These are phyloP conservation scores for Lactarius sp. DNA, from an alignment of 768 basidiomycete species.

Conservation along the genomic window DNA sequence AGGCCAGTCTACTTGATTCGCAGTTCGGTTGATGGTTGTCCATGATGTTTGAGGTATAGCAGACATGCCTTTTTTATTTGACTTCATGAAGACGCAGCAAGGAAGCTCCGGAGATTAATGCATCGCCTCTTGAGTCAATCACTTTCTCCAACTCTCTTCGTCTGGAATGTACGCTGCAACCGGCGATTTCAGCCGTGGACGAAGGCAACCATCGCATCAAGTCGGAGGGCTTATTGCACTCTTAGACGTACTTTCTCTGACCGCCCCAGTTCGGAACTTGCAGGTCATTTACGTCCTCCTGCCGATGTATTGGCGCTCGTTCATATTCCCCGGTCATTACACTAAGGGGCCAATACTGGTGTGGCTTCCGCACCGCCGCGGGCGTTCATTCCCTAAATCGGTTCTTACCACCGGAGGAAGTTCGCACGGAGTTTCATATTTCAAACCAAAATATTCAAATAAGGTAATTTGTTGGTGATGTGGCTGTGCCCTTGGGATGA, in stretches of 20 bases:
- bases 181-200: slow-evolving; percentile 4
- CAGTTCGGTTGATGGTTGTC: neutral
- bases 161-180: neutral
- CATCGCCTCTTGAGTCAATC: neutral
- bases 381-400: slow-evolving; percentile 9
- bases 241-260: neutral
- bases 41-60: neutral
- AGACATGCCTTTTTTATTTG: neutral
- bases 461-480: slow-evolving; percentile 5
- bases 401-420: slow-evolving; percentile 12
- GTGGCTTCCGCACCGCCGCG: neutral
- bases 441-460: neutral
- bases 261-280: neutral
- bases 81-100: neutral
- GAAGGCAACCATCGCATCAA: neutral
- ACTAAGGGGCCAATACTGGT: neutral
- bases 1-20: neutral
- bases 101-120: slow-evolving; percentile 1
- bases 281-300: neutral
- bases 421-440: neutral
- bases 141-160: neutral
- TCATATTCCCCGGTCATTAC: neutral
- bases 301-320: neutral
- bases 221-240: neutral
- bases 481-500: slow-evolving; percentile 17